Conservation (phyloP, 192 early-diverging fungal species). For the Coemansia sp. region DNA sequence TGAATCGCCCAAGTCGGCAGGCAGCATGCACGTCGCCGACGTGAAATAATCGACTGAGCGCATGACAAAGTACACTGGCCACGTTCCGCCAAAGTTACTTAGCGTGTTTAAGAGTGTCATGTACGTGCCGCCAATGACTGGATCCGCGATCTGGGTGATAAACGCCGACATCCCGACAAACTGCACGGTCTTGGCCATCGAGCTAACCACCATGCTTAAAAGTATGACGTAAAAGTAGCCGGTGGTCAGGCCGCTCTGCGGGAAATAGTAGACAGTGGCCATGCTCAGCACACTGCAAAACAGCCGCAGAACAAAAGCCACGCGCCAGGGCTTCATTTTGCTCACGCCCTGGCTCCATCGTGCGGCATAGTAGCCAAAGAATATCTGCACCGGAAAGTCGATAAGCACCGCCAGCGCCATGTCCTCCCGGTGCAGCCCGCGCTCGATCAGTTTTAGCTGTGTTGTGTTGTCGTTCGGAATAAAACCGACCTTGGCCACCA, state of each 20-base stretch:
- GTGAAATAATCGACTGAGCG: conserved; percentile 90
- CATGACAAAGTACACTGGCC: conserved; percentile 93
- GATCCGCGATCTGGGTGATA: conserved; percentile 94
- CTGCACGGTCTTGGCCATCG: conserved; percentile 90
- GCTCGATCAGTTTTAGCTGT: conserved; percentile 90
- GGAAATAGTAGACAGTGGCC: conserved; percentile 79
- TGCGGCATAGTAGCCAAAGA: conserved; percentile 97
- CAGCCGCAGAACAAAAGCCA: conserved; percentile 86
- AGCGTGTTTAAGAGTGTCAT: conserved; percentile 91
- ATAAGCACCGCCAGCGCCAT: conserved; percentile 88
- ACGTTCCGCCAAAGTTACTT: conserved; percentile 96
- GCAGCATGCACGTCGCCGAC: conserved; percentile 65
- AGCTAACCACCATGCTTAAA: conserved; percentile 72
- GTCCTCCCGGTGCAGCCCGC: conserved; percentile 93
- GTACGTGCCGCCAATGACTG: conserved; percentile 88
- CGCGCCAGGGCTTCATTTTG: conserved; percentile 89
- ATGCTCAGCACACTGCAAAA: conserved; percentile 77
- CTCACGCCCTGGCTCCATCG: conserved; percentile 87
- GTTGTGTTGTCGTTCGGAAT: conserved; percentile 95
- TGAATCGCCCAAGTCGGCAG: conserved; percentile 34
- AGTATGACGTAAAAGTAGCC: conserved; percentile 81
- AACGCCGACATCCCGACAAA: conserved; percentile 96
- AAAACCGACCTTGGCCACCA: conserved; percentile 93
- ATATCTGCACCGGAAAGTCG: conserved; percentile 95
- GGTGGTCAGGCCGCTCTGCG: conserved; percentile 59